Evolutionary conservation across 108 stramenopile species (phyloP).

Genomic region (Cylindrotheca closterium): DNA sequence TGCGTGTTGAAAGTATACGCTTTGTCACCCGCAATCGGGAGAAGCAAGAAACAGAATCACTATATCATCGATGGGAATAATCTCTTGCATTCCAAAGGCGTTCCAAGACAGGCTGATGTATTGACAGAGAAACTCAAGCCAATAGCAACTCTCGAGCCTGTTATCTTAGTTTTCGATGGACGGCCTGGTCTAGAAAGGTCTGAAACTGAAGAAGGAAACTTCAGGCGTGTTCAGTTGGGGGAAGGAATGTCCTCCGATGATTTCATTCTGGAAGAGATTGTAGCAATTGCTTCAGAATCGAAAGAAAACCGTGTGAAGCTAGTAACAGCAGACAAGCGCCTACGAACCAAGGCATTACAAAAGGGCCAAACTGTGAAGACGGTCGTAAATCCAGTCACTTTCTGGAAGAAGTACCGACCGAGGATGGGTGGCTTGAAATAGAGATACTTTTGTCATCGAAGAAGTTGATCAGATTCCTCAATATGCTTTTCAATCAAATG

Average conservation of each 20-base stretch:
- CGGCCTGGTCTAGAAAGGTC: slow-evolving; percentile 17
- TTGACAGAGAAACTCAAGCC: slow-evolving; percentile 33
- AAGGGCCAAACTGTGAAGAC: slow-evolving; percentile 27
- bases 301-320: slow-evolving; percentile 36
- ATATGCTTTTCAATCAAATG: too few species aligned
- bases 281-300: slow-evolving; percentile 6
- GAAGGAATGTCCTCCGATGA: slow-evolving; percentile 36
- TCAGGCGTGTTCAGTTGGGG: slow-evolving; percentile 22
- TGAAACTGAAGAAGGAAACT: slow-evolving; percentile 6
- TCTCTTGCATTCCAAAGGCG: slow-evolving; percentile 40
- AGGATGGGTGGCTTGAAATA: slow-evolving; percentile 41
- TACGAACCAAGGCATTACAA: slow-evolving; percentile 28
- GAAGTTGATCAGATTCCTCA: too few species aligned
- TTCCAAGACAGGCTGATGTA: slow-evolving; percentile 30
- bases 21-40: neutral
- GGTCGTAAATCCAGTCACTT: slow-evolving; percentile 50
- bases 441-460: too few species aligned
- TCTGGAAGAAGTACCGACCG: slow-evolving; percentile 54
- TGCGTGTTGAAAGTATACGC: neutral
- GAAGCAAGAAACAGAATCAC: neutral
- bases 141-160: slow-evolving; percentile 18
- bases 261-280: slow-evolving; percentile 37
- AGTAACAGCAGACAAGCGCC: slow-evolving; percentile 47
- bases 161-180: slow-evolving; percentile 48
- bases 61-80: slow-evolving; percentile 51